phyloP scores from a whole-genome alignment of 257 asterid genomes.

The Cinchona pubescens region DNA sequence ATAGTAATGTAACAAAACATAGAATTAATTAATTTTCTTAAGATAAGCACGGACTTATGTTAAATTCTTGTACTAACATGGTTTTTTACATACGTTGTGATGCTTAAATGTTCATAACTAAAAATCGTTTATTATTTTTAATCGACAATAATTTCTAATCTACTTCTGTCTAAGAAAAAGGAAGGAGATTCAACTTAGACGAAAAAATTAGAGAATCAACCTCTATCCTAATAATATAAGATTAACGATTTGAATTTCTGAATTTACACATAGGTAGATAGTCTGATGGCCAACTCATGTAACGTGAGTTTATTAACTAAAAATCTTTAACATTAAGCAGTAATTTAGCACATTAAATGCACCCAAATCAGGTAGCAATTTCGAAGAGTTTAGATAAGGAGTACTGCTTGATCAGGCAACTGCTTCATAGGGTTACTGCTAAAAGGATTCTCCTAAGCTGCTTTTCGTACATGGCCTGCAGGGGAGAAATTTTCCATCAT shows the following conservation, averaged over 20 bases:
- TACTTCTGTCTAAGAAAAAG: no score
- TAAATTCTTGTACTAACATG: no score
- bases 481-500: conserved; percentile 5
- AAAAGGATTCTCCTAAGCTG: not conserved
- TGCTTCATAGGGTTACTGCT: not conserved
- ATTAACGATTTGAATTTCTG: no score
- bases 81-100: not conserved
- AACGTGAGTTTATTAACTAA: no score
- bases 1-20: no score
- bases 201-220: no score
- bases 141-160: no score
- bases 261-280: no score
- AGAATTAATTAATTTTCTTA: not conserved
- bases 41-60: not conserved
- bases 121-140: no score
- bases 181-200: no score
- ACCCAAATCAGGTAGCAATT: not conserved
- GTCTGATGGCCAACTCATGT: no score
- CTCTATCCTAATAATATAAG: no score
- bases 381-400: not conserved
- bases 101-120: not conserved
- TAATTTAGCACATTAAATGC: not conserved
- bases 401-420: not conserved
- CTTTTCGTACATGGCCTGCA: conserved; percentile 3
- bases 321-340: not conserved